Evolutionary conservation across 2,329 filamentous ascomycete genomes (phyloP), one percentile per base, ranked within the genome.

Genomic region (Tricladium varicosporioides): DNA sequence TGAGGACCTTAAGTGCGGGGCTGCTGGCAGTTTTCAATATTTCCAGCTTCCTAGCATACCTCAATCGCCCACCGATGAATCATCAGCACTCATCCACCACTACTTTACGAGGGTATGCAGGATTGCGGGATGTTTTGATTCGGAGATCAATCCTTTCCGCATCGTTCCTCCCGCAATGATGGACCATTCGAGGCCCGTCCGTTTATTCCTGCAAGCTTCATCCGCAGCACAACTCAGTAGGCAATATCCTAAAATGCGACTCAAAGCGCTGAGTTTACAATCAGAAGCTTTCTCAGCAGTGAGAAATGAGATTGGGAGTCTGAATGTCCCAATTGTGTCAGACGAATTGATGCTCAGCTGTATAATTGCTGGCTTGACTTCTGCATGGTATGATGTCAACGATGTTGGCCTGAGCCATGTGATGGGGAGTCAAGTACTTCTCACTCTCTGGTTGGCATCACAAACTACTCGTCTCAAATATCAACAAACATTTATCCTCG

Each of bases 61-160:
- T 19, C 27, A 48, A 15, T 32, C 13, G 5, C 33, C 48, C 4
- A 9, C 46, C 19, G 51, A 58, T 27, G 51, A 58, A 22, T 54
- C 56, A 2, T 51, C 46, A 16, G 31, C 36, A 18, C 42, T 58
- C 14, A 58, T 58, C 40, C 51, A 51, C n/a, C 46, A 58, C 46
- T 58, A 58, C 27, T 58, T 54, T 46, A 58, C 46, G 5, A 27
- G 40, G 47, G 47, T 58, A 40, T 58, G 56, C 43, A 54, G 52
- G 27, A 58, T 58, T 40, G 56, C 56, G 2, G 56, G 56, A n/a
- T 58, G 56, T 14, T 58, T 58, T 32, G 51, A 58, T 43, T 58
- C 56, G 10, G 40, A 31, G 7, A n/a, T 54, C 18, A 58, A 36
- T 31, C 56, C 56, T 5, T 58, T 58, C 33, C 51, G 56, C 15